Conservation (phyloP, 352 stramenopile species). For the Phytophthora ramorum region DNA sequence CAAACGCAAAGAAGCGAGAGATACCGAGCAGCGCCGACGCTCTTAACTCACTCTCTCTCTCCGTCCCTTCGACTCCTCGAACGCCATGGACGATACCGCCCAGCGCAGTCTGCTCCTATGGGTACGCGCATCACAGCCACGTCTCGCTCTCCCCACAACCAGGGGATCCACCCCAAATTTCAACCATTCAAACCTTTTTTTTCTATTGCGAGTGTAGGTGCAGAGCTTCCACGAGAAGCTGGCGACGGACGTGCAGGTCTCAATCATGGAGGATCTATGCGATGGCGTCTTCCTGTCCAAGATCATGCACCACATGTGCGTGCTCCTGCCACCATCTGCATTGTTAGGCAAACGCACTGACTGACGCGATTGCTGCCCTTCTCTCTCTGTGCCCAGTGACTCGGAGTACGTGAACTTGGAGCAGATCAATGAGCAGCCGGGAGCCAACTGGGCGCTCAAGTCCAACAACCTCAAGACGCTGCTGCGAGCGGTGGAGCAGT, state of each 20-base stretch:
- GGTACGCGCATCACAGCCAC: slow-evolving; percentile 39
- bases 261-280: slow-evolving; percentile 62
- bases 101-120: slow-evolving; percentile 79
- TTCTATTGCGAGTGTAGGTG: slow-evolving; percentile 41
- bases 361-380: slow-evolving; percentile 12
- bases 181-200: slow-evolving; percentile 11
- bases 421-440: slow-evolving; percentile 68
- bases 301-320: slow-evolving; percentile 89
- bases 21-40: slow-evolving; percentile 15
- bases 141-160: not conserved
- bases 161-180: not conserved
- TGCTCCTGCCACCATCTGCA: slow-evolving; percentile 5
- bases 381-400: slow-evolving; percentile 48
- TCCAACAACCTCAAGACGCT: slow-evolving; percentile 86
- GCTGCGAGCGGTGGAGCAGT: slow-evolving; percentile 76
- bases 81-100: slow-evolving; percentile 72
- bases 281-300: slow-evolving; percentile 86
- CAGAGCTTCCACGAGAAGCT: slow-evolving; percentile 78
- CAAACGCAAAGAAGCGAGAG: slow-evolving; percentile 34
- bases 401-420: slow-evolving; percentile 82
- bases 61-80: not conserved
- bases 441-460: slow-evolving; percentile 77
- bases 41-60: not conserved
- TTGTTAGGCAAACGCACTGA: not conserved
- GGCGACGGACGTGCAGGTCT: slow-evolving; percentile 48